Conservation (phyloP, 2,329 filamentous ascomycete genomes). For the Colletotrichum sp. region DNA sequence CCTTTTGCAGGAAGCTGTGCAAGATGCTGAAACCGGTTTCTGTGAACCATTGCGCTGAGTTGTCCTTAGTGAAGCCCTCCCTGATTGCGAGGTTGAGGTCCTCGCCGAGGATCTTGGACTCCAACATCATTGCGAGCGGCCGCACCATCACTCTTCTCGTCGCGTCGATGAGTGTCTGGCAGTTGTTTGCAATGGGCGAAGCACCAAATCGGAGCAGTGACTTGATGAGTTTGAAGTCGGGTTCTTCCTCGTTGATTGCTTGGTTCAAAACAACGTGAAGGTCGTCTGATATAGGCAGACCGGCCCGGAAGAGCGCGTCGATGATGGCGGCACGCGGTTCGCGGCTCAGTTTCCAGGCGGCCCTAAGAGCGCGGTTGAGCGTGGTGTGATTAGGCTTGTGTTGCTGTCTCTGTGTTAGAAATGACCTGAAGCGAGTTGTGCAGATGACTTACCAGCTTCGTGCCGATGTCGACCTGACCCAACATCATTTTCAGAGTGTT, state of each 20-base stretch:
- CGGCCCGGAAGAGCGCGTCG: conserved; percentile 56
- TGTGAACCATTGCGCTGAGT: conserved; percentile 50
- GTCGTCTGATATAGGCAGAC: conserved; percentile 52
- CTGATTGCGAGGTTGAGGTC: conserved; percentile 52
- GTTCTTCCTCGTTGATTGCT: conserved; percentile 57
- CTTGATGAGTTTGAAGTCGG: conserved; percentile 19
- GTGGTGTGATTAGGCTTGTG: conserved; percentile 50
- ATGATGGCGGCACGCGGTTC: conserved; percentile 54
- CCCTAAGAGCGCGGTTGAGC: conserved; percentile 55
- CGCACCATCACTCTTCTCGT: conserved; percentile 42
- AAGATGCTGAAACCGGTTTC: conserved; percentile 51
- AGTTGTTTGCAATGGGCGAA: conserved; percentile 55
- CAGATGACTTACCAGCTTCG: conserved; percentile 41
- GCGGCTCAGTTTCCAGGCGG: conserved; percentile 55
- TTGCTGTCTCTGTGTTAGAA: conserved; percentile 35
- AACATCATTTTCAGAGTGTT: conserved; percentile 56
- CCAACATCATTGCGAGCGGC: conserved; percentile 47
- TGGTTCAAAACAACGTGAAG: conserved; percentile 56
- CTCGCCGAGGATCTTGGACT: conserved; percentile 41
- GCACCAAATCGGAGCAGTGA: conserved; percentile 45
- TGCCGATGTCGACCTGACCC: conserved; percentile 46
- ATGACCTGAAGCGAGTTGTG: background rate
- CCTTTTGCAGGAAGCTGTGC: conserved; percentile 53
- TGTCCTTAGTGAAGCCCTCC: conserved; percentile 47
- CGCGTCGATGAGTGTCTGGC: conserved; percentile 58